Evolutionary conservation across 306 rosid species (phyloP).

Genomic region (Prunus persica): DNA sequence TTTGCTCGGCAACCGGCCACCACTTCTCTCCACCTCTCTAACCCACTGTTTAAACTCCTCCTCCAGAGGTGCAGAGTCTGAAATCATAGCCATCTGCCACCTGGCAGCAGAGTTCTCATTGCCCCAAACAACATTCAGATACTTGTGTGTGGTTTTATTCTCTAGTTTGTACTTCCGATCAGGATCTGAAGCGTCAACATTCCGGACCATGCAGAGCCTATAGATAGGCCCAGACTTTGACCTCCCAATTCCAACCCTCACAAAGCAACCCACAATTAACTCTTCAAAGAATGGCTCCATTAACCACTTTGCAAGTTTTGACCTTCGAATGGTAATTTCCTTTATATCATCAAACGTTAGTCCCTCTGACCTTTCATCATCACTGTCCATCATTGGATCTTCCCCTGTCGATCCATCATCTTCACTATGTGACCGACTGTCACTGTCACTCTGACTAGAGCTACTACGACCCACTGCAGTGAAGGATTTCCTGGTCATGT

Average conservation of each 20-base stretch:
- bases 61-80: slow-evolving; percentile 71
- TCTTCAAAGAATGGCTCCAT: slow-evolving; percentile 98
- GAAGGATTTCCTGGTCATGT: slow-evolving; percentile 46
- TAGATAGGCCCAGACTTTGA: slow-evolving; percentile 74
- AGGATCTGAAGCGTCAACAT: slow-evolving; percentile 83
- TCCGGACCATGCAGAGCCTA: slow-evolving; percentile 85
- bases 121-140: slow-evolving; percentile 88
- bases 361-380: slow-evolving; percentile 69
- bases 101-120: slow-evolving; percentile 86
- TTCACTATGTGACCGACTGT: slow-evolving; percentile 66
- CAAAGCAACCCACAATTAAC: slow-evolving; percentile 92
- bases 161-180: slow-evolving; percentile 72
- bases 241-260: slow-evolving; percentile 93
- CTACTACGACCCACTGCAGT: slow-evolving; percentile 58
- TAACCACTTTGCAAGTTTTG: slow-evolving; percentile 84
- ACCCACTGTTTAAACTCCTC: slow-evolving; percentile 89
- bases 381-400: slow-evolving; percentile 74
- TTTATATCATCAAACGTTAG: slow-evolving; percentile 70
- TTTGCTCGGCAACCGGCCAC: slow-evolving; percentile 72
- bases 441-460: slow-evolving; percentile 86
- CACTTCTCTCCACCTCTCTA: slow-evolving; percentile 78
- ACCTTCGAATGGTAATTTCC: slow-evolving; percentile 78
- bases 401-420: slow-evolving; percentile 68
- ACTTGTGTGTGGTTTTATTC: slow-evolving; percentile 74
- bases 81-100: slow-evolving; percentile 99